Conservation (phyloP, 164 flowering plant genomes). For the Euptelea pleiosperma region DNA sequence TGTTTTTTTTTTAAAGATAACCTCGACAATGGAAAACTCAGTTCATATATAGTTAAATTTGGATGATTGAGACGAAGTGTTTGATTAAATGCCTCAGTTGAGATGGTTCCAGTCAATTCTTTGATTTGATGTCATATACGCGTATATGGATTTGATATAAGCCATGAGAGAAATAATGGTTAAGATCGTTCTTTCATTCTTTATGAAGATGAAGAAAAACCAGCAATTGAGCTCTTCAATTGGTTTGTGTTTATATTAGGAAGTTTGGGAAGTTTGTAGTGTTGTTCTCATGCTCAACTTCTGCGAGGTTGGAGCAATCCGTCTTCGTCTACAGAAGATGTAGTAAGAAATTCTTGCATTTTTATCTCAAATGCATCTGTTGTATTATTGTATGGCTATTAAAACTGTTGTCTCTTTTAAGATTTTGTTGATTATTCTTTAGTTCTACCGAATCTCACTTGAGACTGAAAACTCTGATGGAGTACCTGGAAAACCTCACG, state of each 20-base stretch:
- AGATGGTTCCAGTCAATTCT: too few relatives aligned
- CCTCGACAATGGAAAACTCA: too few relatives aligned
- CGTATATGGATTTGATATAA: too few relatives aligned
- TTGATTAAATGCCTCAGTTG: not conserved
- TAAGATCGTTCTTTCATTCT: slow-evolving; percentile 8
- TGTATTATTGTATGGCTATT: not conserved
- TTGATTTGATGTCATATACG: too few relatives aligned
- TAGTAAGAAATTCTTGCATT: not conserved
- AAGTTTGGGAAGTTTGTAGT: slow-evolving; percentile 1
- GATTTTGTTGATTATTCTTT: not conserved
- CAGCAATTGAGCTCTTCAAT: not conserved
- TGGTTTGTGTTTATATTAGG: slow-evolving; percentile 5
- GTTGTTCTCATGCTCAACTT: not conserved
- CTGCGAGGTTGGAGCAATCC: slow-evolving; percentile 5
- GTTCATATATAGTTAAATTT: too few relatives aligned
- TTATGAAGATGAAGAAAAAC: not conserved
- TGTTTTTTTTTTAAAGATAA: too few relatives aligned
- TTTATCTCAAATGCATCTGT: not conserved
- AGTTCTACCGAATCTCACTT: not conserved
- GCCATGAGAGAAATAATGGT: too few relatives aligned
- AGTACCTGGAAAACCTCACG: not conserved
- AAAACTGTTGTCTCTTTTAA: not conserved
- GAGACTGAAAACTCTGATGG: not conserved
- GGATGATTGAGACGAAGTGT: too few relatives aligned
- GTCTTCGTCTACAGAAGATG: slow-evolving; percentile 9